Percentiles rank a stretch among this genome's conserved stretches.
phyloP scores from a whole-genome alignment of 805 yeast species.

The Saccharomycopsis sp. region DNA sequence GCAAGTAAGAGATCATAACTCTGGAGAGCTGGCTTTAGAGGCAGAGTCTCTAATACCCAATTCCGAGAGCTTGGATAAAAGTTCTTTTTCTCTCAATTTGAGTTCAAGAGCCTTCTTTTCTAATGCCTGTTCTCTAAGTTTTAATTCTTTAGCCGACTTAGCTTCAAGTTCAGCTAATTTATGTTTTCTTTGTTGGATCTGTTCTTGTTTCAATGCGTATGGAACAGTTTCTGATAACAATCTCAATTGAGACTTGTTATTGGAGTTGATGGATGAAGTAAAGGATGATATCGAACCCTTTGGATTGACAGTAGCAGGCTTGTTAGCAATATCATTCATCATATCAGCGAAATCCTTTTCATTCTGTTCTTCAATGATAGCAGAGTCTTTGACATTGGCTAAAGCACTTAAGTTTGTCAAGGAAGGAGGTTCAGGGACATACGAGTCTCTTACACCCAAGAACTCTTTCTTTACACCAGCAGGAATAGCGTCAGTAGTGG shows the following conservation, averaged over 20 bases:
- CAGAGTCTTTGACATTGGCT: conserved; percentile 21
- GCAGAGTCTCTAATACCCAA: conserved; percentile 4
- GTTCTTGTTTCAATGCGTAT: conserved; percentile 73
- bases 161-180: conserved; percentile 75
- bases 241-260: conserved; percentile 55
- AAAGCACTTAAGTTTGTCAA: conserved; percentile 56
- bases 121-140: conserved; percentile 66
- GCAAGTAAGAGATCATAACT: not conserved
- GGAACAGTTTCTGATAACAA: conserved; percentile 81
- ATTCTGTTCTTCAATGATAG: conserved; percentile 19
- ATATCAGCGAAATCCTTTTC: conserved; percentile 21
- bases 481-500: not conserved
- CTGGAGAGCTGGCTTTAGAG: not conserved
- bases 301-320: conserved; percentile 5
- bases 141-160: conserved; percentile 67
- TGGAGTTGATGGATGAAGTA: conserved; percentile 13
- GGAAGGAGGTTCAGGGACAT: conserved; percentile 45
- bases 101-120: conserved; percentile 70
- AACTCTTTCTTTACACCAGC: conserved; percentile 14
- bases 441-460: conserved; percentile 24
- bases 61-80: conserved; percentile 12
- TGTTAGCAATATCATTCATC: conserved; percentile 11
- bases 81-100: conserved; percentile 49
- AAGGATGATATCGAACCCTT: conserved; percentile 3
- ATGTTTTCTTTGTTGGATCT: conserved; percentile 66